Evolutionary conservation across 2,329 filamentous ascomycete genomes (phyloP).

Genomic region (Macrophomina tecta): DNA sequence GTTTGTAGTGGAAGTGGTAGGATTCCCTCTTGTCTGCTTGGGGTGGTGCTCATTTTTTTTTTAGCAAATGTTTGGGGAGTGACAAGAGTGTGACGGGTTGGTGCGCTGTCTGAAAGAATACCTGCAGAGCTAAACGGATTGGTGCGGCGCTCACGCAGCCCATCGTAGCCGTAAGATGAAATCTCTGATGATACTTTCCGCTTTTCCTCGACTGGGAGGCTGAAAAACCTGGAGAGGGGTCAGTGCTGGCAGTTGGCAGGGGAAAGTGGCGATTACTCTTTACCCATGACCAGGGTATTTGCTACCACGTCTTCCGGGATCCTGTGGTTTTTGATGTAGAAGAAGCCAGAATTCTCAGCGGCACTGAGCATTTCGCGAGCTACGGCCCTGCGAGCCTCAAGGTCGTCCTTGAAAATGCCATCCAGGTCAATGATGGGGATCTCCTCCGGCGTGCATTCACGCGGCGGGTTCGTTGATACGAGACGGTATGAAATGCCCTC

Average conservation of each 20-base stretch:
- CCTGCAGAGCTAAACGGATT: no score
- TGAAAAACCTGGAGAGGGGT: background rate
- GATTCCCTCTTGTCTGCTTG: background rate
- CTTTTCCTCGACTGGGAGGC: background rate
- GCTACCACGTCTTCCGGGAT: background rate
- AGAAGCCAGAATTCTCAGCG: background rate
- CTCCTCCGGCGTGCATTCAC: background rate
- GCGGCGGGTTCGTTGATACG: background rate
- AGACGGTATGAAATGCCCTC: no score
- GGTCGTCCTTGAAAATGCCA: background rate
- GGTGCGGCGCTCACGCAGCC: no score
- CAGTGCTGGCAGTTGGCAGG: no score
- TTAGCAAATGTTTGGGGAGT: no score
- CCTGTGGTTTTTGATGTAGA: background rate
- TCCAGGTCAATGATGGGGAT: background rate
- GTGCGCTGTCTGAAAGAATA: no score
- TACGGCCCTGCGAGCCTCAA: background rate
- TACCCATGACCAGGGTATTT: background rate
- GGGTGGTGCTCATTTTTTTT: no score
- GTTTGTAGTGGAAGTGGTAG: background rate
- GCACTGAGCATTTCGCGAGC: background rate
- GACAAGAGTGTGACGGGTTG: no score
- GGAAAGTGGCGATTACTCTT: background rate
- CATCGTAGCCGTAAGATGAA: no score
- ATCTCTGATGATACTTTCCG: no score